Evolutionary conservation across 2,329 filamentous ascomycete genomes (phyloP), one percentile per base, ranked within the genome.

Genomic region (Tricladium varicosporioides): DNA sequence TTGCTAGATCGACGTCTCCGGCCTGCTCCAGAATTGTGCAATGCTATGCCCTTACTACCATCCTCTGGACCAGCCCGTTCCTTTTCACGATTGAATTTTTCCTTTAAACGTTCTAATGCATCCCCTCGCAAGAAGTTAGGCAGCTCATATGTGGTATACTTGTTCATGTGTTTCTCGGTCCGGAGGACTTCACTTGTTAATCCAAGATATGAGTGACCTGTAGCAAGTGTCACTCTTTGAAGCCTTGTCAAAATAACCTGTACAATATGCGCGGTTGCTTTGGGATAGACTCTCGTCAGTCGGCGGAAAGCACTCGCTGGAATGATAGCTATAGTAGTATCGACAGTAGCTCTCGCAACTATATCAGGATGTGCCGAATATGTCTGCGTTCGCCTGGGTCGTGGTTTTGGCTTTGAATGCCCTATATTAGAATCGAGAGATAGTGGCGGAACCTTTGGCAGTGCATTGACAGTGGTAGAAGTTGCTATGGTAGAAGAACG

Each of bases 281-380:
- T 96, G 9, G 94, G 94, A 66, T 97, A 99, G 19, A 97, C 87
- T 68, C 91, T 86, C 51, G 96, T 99, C 52, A 99, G 78, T 8
- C 95, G 86, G 53, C 92, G 86, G 67, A 99, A 99, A 2, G 94
- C 95, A 70, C 92, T 96, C 0, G 94, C 94, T 1, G 95, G 95
- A 56, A 99, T 99, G 62, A 99, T 95, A 5, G 94, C 94, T 73
- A 99, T 97, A 0, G 95, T 99, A 0, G 94, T 99, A 70, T 99
- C 95, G 19, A 95, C 89, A 14, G 92, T 95, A 5, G 94, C 94
- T 63, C 94, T 84, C n/a, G 93, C 94, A 62, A 99, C 91, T 60
- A 99, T 94, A 69, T 99, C 94, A 10, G 94, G 94, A 73, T 99
- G 94, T 0, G 91, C 92, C 13, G 94, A 97, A 62, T 87, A 88